Evolutionary conservation across 2,329 filamentous ascomycete species (phyloP), one percentile per base, ranked within the genome.

Genomic region (Gremmenia infestans): DNA sequence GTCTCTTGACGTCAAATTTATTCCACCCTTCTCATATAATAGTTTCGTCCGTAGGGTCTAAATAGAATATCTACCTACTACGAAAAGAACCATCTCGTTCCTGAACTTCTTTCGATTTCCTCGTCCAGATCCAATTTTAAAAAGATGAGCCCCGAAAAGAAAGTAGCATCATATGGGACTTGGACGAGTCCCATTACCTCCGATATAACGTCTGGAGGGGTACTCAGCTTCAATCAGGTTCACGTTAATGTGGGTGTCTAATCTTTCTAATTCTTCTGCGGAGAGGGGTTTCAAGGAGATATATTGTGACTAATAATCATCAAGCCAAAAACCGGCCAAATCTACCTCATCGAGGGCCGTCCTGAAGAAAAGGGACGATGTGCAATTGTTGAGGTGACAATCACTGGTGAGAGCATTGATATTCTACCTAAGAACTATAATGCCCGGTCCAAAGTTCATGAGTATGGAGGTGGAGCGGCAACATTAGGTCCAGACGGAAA

Each of bases 401-500:
- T 66, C 11, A 55, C 67, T 2, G 65, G 69, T 8, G 65, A 67
- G 2, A 61, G 64, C 14, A 69, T 66, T 23, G 72, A 79, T 28
- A 64, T 79, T 1, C 68, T 82, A 11, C 76, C 78, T 0, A 62
- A 62, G 3, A 65, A 73, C 0, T 76, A 75, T 60, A 77, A 72
- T 56, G 77, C 73, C 4, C 66, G 70, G 46, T 78, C 75, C 25
- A 71, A 65, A 1, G 74, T 81, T 15, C 79, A 82, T 57, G 79
- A 80, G 58, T 81, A 82, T 51, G 80, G 80, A 1, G 79, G 78
- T 11, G 73, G 73, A 3, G 68, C 77, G 0, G 75, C 76, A 49
- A 72, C 71, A 2, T 64, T 77, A 5, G 60, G 74, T 1, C 63
- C 63, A 0, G 70, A 75, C 51, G 73, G 72, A 3, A 53, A 61